Percentiles rank a stretch among this genome's conserved stretches.
These are phyloP conservation scores for Suhomyces choctaworum DNA, from an alignment of 1,139 yeast species.

Conservation along the genomic window DNA sequence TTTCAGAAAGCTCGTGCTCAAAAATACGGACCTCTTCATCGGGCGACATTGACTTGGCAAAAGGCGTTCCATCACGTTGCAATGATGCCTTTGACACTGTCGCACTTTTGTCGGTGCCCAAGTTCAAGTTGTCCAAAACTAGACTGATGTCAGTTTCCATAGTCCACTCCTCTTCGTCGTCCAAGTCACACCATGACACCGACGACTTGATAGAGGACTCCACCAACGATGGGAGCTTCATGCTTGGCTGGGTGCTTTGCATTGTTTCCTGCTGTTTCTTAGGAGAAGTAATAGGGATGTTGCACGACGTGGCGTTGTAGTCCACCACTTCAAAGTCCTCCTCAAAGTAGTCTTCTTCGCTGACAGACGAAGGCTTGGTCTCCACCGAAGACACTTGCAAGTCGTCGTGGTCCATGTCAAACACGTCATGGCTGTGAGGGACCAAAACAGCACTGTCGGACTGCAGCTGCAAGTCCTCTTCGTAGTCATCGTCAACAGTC, in stretches of 20 bases:
- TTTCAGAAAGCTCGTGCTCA: conserved; percentile 12
- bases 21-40: conserved; percentile 10
- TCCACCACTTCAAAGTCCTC: conserved; percentile 15
- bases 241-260: conserved; percentile 6
- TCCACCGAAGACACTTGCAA: conserved; percentile 13
- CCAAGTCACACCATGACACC: conserved; percentile 40
- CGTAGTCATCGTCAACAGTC: conserved; percentile 38
- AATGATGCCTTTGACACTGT: conserved; percentile 1
- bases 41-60: conserved; percentile 7
- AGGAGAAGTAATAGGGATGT: conserved; percentile 14
- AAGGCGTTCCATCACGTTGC: conserved; percentile 7
- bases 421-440: conserved; percentile 19
- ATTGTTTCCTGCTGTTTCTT: conserved; percentile 3
- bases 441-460: conserved; percentile 5
- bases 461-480: conserved; percentile 10
- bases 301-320: conserved; percentile 11
- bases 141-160: conserved; percentile 11
- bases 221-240: conserved; percentile 31
- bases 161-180: conserved; percentile 27
- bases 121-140: conserved; percentile 9
- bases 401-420: conserved; percentile 36
- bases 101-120: conserved; percentile 2
- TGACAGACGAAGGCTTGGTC: conserved; percentile 13
- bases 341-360: conserved; percentile 11
- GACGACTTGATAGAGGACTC: conserved; percentile 32